Percentiles rank a stretch among this genome's conserved stretches.
phyloP scores from a whole-genome alignment of 176 grass and related monocot genomes.

The Thinopyrum elongatum region DNA sequence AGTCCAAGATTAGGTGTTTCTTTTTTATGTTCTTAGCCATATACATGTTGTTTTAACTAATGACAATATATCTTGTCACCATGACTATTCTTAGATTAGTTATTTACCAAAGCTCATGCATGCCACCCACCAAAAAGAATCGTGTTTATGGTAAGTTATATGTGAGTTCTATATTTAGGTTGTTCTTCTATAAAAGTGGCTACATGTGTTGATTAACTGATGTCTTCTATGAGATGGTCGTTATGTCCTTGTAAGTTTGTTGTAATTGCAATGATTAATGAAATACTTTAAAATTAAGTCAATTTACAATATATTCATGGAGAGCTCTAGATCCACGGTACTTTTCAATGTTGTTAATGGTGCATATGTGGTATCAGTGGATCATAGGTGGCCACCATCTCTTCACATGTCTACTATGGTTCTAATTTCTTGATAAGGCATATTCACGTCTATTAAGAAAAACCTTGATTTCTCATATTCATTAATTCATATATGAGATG shows the following conservation, averaged over 20 bases:
- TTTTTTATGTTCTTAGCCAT: no score
- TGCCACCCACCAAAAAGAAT: no score
- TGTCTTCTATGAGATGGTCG: background rate
- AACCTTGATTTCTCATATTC: background rate
- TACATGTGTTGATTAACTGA: background rate
- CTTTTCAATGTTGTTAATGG: background rate
- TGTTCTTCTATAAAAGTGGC: background rate
- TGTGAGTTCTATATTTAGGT: background rate
- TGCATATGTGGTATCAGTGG: background rate
- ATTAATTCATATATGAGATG: background rate
- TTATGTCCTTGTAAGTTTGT: background rate
- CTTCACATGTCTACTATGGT: background rate
- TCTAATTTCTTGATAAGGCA: background rate
- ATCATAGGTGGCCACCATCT: background rate
- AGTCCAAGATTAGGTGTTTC: no score
- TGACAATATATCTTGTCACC: no score
- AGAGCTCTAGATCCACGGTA: background rate
- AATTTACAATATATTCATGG: background rate
- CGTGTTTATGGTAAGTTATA: no score
- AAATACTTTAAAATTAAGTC: background rate
- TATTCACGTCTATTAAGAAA: background rate
- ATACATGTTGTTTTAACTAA: no score
- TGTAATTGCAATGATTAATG: background rate
- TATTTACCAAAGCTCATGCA: no score
- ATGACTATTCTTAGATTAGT: no score